Evolutionary conservation across 2,329 filamentous ascomycete species (phyloP).

Genomic region (Aspergillus novofumigatus): DNA sequence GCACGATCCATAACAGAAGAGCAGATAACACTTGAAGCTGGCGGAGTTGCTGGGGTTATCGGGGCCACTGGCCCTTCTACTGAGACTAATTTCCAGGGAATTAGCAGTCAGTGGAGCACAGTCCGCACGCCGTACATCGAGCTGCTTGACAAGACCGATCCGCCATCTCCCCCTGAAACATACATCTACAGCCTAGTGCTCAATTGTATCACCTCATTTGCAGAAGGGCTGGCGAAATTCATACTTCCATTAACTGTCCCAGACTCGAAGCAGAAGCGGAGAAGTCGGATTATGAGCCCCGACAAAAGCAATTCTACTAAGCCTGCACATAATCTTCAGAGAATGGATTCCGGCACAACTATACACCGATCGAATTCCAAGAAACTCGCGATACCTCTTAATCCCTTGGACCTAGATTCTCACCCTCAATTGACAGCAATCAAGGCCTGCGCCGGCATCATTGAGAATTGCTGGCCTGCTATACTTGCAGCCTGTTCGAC

Average conservation of each 20-base stretch:
- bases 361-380: constrained; percentile 21
- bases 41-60: constrained; percentile 83
- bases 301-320: constrained; percentile 34
- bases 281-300: constrained; percentile 32
- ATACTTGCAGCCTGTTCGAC: constrained; percentile 92
- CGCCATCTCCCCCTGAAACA: constrained; percentile 79
- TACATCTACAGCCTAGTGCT: constrained; percentile 89
- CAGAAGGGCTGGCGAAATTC: constrained; percentile 89
- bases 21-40: constrained; percentile 83
- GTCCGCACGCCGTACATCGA: constrained; percentile 86
- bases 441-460: constrained; percentile 71
- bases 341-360: constrained; percentile 25
- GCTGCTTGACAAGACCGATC: constrained; percentile 85
- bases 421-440: constrained; percentile 70
- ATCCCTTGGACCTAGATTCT: constrained; percentile 71
- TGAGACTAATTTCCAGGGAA: constrained; percentile 64
- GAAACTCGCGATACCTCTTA: constrained; percentile 57
- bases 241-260: constrained; percentile 87
- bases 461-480: constrained; percentile 93
- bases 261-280: constrained; percentile 56
- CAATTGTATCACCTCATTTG: constrained; percentile 82
- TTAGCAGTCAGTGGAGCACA: constrained; percentile 88
- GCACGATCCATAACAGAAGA: constrained; percentile 62
- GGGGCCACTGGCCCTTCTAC: constrained; percentile 64
- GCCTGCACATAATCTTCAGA: constrained; percentile 27